Evolutionary conservation across 176 grass and related monocot species (phyloP).

Genomic region (Musa schizocarpa): DNA sequence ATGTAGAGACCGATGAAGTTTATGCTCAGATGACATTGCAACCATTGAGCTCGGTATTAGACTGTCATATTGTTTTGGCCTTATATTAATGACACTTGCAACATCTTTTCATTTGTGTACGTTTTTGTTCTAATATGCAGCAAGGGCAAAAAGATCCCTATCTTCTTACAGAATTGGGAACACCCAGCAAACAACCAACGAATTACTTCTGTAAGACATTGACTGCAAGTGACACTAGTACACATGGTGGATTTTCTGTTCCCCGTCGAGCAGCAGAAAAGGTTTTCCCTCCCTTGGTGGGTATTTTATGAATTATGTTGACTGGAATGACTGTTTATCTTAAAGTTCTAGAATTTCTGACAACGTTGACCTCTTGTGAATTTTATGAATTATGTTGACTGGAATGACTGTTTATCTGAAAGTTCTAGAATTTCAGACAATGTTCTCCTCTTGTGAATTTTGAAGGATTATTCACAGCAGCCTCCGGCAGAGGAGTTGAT

Average conservation of each 20-base stretch:
- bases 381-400: background rate
- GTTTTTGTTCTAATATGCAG: slow-evolving; percentile 35
- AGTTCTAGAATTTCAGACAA: background rate
- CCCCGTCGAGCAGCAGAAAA: slow-evolving; percentile 96
- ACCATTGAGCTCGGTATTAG: slow-evolving; percentile 66
- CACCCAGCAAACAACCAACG: slow-evolving; percentile 76
- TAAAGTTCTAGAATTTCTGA: background rate
- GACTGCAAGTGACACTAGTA: slow-evolving; percentile 95
- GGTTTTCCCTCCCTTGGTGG: slow-evolving; percentile 93
- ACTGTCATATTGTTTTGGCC: slow-evolving; percentile 1
- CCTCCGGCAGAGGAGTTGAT: slow-evolving; percentile 91
- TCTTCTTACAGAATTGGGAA: slow-evolving; percentile 77
- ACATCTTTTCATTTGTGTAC: background rate
- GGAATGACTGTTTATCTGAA: background rate
- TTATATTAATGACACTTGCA: slow-evolving; percentile 3
- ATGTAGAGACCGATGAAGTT: slow-evolving; percentile 93
- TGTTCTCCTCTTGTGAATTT: slow-evolving; percentile 22
- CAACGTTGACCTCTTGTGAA: background rate
- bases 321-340: background rate
- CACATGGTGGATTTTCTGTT: slow-evolving; percentile 98
- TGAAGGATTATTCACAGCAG: slow-evolving; percentile 88
- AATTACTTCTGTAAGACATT: slow-evolving; percentile 99
- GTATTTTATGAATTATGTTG: slow-evolving; percentile 9
- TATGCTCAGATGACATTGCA: slow-evolving; percentile 98
- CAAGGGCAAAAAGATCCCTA: slow-evolving; percentile 95